Evolutionary conservation across 148 eudicot genomes (phyloP).

Genomic region (Suaeda aralocaspica): DNA sequence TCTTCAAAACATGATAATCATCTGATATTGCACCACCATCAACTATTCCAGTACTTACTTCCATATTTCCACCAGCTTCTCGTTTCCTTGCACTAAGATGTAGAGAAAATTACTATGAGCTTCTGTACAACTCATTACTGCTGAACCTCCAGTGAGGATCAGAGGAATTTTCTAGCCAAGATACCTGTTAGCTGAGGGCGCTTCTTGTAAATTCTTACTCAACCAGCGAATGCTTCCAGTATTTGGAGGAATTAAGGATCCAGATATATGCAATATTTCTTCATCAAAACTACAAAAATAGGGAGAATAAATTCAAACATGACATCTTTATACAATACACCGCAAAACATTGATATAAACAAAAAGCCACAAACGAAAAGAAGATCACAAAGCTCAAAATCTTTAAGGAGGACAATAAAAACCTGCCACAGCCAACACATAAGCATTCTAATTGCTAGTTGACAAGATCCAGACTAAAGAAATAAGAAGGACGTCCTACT

Average conservation of each 20-base stretch:
- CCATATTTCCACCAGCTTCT: constrained; percentile 27
- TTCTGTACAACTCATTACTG: background rate
- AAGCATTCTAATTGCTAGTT: background rate
- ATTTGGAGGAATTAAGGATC: constrained; percentile 55
- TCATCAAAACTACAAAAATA: constrained; percentile 66
- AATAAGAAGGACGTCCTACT: too few species aligned
- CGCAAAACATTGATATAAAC: background rate
- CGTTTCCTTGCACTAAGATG: constrained; percentile 36
- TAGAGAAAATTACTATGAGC: background rate
- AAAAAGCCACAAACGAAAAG: background rate
- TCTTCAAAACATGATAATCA: constrained; percentile 36
- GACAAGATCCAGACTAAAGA: too few species aligned
- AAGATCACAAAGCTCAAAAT: background rate
- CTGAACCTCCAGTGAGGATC: background rate
- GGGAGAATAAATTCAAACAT: background rate
- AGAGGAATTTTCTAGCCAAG: background rate
- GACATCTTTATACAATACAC: background rate
- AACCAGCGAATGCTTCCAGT: constrained; percentile 71
- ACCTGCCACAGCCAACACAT: background rate
- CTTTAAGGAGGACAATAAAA: background rate
- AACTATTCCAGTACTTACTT: constrained; percentile 26
- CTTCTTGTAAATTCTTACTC: constrained; percentile 41
- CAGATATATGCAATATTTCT: constrained; percentile 71
- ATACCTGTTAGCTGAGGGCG: constrained; percentile 47
- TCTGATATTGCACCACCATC: constrained; percentile 26